Base-by-base conservation (phyloP, 129 eudicot genomes). In the Mikania micrantha region DNA sequence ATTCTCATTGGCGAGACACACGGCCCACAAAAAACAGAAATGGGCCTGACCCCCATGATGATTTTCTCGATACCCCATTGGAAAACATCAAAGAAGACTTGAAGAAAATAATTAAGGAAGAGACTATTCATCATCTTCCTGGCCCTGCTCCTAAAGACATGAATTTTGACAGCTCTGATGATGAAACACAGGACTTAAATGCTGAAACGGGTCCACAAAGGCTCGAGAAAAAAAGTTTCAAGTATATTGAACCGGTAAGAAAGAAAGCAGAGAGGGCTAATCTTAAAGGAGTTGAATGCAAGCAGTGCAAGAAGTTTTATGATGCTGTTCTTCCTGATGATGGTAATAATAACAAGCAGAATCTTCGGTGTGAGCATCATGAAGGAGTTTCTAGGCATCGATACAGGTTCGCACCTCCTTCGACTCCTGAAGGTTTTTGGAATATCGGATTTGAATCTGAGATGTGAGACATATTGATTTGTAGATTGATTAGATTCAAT, bases 401-500 rank as follows among this genome's bases (percentile, higher is more conserved):
- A 29, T 86, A 86, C 40, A 89, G 93, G 88, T 94, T 80, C 67
- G 95, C 75, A 34, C 99, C 99, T 61, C 99, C 99, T 17, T 82
- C 66, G 7, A 94, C 99, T 52, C 99, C 99, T 70, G 99, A 89
- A 76, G 99, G 99, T 17, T 94, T 88, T 74, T 94, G 99, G 99
- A 85, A 94, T 83, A 94, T 94, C 73, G 99, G 99, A 69, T 94
- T 94, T 77, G 99, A 94, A 62, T 85, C 99, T 70, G 99, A 94
- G 79, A 81, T 72, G 77, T 94, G 82, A 84, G 77, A 9, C 17
- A 29, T 20, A 40, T 41, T 17, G 49, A 62, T 5, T 20, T 41
- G 42, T 64, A 38, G 45, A 73, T 64, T 38, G 65, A 50, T 15
- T 52, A 13, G 7, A 56, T 56, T 56, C 62, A 53, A 53, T 53